Evolutionary conservation across 2,329 filamentous ascomycete genomes (phyloP), one percentile per base, ranked within the genome.

Genomic region (Fragosphaeria purpurea): DNA sequence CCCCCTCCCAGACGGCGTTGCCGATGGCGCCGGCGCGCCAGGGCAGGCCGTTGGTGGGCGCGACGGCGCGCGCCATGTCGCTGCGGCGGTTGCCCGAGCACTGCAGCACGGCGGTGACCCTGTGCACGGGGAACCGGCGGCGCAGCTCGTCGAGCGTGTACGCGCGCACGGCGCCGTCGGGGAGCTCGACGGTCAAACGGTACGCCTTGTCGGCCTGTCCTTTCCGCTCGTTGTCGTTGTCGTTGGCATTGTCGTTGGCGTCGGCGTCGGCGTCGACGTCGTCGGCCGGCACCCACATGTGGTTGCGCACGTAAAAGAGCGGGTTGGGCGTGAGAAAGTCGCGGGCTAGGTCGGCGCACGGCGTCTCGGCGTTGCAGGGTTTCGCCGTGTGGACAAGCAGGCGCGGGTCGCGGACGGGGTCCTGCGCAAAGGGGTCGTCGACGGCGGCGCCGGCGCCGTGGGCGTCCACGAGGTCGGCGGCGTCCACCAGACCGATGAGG

Each of bases 361-460:
- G 79, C 0, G 79, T 78, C 58, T 83, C 80, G 2, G 80, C 79
- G 59, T 83, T 83, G 54, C 77, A 73, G 4, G 80, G 80, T 56
- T 75, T 76, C 7, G 66, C 61, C 1, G 75, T 82, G 50, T 72
- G 72, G 2, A 71, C 71, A 13, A 75, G 67, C 41, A 83, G 65
- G 7, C 70, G 66, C 1, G 65, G 57, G 59, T 83, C 74, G 32
- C 80, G 70, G 7, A 57, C 59, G 0, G 77, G 79, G 54, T 82
- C 79, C 44, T 69, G 58, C 4, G 67, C 64, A 57, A 82, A 82
- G 0, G 80, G 80, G 53, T 85, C 80, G 55, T 82, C 77, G 53
- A 85, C 71, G 30, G 66, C 56, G 13, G 79, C 70, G 13, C 70
- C 68, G 1, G 74, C 68, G 0, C 80, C 74, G 43, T 67, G 66